phyloP scores from a whole-genome alignment of 78 protist genomes.

The Dictyostelium discoideum region DNA sequence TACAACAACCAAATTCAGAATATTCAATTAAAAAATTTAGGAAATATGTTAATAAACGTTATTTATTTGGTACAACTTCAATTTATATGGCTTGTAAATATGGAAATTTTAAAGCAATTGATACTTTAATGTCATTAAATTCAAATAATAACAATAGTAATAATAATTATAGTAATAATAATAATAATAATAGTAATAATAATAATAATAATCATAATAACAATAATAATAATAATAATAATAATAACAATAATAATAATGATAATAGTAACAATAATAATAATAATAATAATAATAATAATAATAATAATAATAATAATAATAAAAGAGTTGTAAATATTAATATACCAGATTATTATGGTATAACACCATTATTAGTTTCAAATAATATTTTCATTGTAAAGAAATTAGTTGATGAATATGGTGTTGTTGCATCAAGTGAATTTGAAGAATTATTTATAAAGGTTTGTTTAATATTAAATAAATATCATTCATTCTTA shows the following conservation, averaged over 20 bases:
- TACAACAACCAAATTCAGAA: neutral
- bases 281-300: neutral
- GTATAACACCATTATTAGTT: conserved; percentile 53
- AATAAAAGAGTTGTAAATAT: neutral
- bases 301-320: neutral
- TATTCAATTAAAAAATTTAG: neutral
- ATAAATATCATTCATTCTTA: neutral
- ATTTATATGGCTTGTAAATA: neutral
- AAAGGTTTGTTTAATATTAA: neutral
- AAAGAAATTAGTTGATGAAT: neutral
- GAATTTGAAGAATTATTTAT: neutral
- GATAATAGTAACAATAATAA: neutral
- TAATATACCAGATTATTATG: conserved; percentile 28
- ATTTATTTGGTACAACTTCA: neutral
- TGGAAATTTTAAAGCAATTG: neutral
- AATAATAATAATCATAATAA: neutral
- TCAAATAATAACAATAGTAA: neutral
- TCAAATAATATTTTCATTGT: neutral
- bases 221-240: too few relatives aligned
- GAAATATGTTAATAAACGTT: neutral
- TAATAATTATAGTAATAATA: neutral
- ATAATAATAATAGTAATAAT: neutral
- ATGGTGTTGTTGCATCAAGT: neutral
- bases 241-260: neutral
- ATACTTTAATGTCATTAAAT: neutral